These are phyloP conservation scores for Colletotrichum caudatum DNA, from an alignment of 2,329 filamentous ascomycete genomes.

Conservation along the genomic window DNA sequence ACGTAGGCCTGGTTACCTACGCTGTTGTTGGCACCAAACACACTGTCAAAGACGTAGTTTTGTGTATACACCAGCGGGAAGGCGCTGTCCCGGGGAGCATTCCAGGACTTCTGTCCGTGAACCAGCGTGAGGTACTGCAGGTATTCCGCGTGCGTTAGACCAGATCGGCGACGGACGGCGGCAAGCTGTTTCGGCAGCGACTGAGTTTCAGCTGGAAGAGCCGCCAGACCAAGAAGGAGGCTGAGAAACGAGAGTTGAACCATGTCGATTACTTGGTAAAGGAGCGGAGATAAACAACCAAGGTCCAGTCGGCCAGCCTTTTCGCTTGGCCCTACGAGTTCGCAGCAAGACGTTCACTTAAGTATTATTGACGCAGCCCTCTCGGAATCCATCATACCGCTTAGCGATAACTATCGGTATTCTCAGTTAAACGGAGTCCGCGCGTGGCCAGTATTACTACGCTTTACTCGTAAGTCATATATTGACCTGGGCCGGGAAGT, in stretches of 20 bases:
- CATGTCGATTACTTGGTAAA: too few species aligned
- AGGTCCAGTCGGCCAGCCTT: too few species aligned
- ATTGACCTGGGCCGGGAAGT: too few species aligned
- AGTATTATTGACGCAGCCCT: too few species aligned
- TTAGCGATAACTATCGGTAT: too few species aligned
- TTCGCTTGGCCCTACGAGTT: too few species aligned
- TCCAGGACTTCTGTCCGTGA: conserved; percentile 20
- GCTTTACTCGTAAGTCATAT: too few species aligned
- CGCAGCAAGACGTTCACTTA: too few species aligned
- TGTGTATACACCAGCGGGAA: conserved; percentile 17
- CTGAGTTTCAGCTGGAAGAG: not conserved
- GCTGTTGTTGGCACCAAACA: conserved; percentile 27
- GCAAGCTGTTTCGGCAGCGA: conserved; percentile 23
- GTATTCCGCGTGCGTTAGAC: conserved; percentile 23
- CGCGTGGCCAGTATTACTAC: too few species aligned
- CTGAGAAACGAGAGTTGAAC: not conserved
- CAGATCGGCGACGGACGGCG: conserved; percentile 22
- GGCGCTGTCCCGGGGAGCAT: conserved; percentile 9
- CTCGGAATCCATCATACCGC: too few species aligned
- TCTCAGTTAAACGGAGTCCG: too few species aligned
- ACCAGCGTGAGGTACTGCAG: conserved; percentile 22
- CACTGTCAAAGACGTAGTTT: conserved; percentile 28
- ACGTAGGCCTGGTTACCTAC: conserved; percentile 27
- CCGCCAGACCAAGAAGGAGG: conserved; percentile 2
- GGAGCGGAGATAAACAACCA: too few species aligned